These are phyloP conservation scores for Asparagopsis taxiformis DNA, from an alignment of 31 red algal genomes.

Conservation along the genomic window DNA sequence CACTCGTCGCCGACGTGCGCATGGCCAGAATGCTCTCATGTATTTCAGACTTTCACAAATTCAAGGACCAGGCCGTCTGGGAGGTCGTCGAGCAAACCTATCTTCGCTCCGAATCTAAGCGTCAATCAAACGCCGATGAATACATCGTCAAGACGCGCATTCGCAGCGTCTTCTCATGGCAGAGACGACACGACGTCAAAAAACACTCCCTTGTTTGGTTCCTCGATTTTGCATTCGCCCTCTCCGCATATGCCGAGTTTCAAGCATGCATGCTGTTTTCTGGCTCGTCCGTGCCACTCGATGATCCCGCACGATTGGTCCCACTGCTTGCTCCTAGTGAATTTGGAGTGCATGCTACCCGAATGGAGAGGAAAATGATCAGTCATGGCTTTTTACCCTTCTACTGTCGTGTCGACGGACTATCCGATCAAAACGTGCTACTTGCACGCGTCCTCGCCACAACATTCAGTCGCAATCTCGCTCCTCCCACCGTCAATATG, in stretches of 20 bases:
- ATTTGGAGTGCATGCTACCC: constrained; percentile 29
- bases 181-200: constrained; percentile 57
- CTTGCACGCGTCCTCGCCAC: constrained; percentile 17
- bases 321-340: constrained; percentile 24
- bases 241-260: constrained; percentile 55
- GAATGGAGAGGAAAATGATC: constrained; percentile 54
- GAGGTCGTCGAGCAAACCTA: constrained; percentile 62
- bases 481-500: constrained; percentile 39
- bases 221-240: constrained; percentile 53
- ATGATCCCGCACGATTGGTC: constrained; percentile 25
- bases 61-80: constrained; percentile 70
- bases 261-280: constrained; percentile 48
- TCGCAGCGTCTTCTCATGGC: constrained; percentile 63
- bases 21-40: constrained; percentile 17
- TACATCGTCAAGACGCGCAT: constrained; percentile 64
- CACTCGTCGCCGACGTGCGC: constrained; percentile 44
- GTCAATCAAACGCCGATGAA: constrained; percentile 31
- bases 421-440: constrained; percentile 26
- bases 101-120: constrained; percentile 27
- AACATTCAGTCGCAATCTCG: constrained; percentile 34
- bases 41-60: constrained; percentile 53
- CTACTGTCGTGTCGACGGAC: constrained; percentile 29
- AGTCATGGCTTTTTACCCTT: constrained; percentile 44
- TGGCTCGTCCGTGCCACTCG: constrained; percentile 20
- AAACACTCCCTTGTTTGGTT: constrained; percentile 62